phyloP scores from a whole-genome alignment of 2,329 filamentous ascomycete species.

The Pseudocercospora pini-densiflorae region DNA sequence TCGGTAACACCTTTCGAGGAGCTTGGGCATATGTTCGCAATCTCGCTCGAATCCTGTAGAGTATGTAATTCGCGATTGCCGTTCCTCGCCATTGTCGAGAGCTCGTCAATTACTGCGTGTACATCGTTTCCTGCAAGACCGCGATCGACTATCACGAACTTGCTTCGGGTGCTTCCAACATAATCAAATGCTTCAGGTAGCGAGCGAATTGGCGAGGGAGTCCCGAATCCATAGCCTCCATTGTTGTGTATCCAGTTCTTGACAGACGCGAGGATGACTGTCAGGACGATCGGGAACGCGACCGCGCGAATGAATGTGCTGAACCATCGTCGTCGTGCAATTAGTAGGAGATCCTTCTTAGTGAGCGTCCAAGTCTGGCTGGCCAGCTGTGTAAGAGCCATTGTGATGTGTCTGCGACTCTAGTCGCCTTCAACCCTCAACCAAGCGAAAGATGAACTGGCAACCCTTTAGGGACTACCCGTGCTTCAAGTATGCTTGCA shows the following conservation, averaged over 20 bases:
- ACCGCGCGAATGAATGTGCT: slow-evolving; percentile 59
- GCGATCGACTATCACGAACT: slow-evolving; percentile 77
- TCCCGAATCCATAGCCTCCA: slow-evolving; percentile 73
- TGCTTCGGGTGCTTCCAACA: slow-evolving; percentile 64
- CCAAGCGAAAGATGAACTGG: neutral
- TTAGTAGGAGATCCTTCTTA: slow-evolving; percentile 60
- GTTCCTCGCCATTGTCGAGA: slow-evolving; percentile 62
- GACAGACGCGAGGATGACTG: slow-evolving; percentile 55
- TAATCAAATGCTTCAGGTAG: slow-evolving; percentile 66
- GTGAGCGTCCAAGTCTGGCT: slow-evolving; percentile 59
- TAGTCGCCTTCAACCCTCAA: neutral
- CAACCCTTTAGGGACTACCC: neutral
- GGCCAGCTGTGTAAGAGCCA: slow-evolving; percentile 21
- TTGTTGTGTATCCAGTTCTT: slow-evolving; percentile 80
- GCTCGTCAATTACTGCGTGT: slow-evolving; percentile 67
- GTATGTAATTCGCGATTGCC: slow-evolving; percentile 60
- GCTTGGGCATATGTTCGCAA: slow-evolving; percentile 64
- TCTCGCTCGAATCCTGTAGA: slow-evolving; percentile 59
- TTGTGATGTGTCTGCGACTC: neutral
- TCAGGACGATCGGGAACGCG: slow-evolving; percentile 58
- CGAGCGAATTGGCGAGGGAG: slow-evolving; percentile 62
- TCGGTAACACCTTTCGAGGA: slow-evolving; percentile 63
- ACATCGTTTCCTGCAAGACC: slow-evolving; percentile 69
- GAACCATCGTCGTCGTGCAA: slow-evolving; percentile 56
- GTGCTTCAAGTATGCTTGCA: neutral